phyloP scores from a whole-genome alignment of 495 filamentous ascomycete species.

The Lentithecium fluviatile region DNA sequence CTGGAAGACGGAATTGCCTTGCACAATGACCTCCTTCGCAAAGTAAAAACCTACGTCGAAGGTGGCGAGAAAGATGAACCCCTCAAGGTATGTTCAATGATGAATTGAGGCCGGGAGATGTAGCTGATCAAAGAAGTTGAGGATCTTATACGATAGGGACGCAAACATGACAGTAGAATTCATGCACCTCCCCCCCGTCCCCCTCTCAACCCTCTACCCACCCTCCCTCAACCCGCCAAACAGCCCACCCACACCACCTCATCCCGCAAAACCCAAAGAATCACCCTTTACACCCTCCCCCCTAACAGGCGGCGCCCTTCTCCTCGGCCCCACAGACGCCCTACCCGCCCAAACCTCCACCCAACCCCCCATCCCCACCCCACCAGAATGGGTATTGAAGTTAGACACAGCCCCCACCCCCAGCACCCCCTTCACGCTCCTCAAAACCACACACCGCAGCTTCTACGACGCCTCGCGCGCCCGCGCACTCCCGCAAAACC shows the following conservation, averaged over 20 bases:
- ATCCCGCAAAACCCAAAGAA: constrained; percentile 12
- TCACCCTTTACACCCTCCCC: constrained; percentile 33
- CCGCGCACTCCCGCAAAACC: constrained; percentile 40
- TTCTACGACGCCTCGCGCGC: constrained; percentile 36
- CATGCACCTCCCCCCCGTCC: constrained; percentile 49
- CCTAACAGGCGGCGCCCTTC: constrained; percentile 35
- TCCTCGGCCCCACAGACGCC: constrained; percentile 27
- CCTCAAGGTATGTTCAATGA: constrained; percentile 27
- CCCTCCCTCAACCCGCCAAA: constrained; percentile 49
- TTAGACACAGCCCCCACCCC: constrained; percentile 37
- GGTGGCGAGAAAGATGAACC: constrained; percentile 29
- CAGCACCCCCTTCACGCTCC: constrained; percentile 34
- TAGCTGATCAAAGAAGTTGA: constrained; percentile 23
- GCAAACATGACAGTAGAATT: constrained; percentile 43
- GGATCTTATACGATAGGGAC: constrained; percentile 30
- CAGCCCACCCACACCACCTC: constrained; percentile 36
- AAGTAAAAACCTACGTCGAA: constrained; percentile 26
- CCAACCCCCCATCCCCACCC: too few relatives aligned
- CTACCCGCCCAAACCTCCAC: constrained; percentile 4
- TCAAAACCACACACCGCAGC: constrained; percentile 42
- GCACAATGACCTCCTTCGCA: constrained; percentile 25
- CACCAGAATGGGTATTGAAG: constrained; percentile 33
- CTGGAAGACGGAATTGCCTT: constrained; percentile 51
- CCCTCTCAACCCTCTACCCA: constrained; percentile 57
- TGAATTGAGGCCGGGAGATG: background rate